A percentile compares a stretch with the other conserved stretches of the same genome.
Conservation (phyloP, 441 rosid species). For the Erysimum pusillum region DNA sequence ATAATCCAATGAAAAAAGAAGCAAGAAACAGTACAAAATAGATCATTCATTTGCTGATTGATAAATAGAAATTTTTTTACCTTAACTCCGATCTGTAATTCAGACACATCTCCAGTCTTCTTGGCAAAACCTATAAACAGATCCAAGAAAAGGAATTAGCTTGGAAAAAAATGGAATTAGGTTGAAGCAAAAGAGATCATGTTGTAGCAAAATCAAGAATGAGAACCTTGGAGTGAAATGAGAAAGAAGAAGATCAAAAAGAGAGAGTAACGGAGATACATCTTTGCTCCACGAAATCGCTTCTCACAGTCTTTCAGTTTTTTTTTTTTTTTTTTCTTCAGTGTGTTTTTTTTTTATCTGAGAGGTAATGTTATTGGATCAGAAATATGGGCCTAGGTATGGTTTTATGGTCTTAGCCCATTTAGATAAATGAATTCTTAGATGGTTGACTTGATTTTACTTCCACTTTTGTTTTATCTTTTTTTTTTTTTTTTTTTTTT, state of each 20-base stretch:
- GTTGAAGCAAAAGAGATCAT: slow-evolving; percentile 5
- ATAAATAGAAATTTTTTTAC: slow-evolving; percentile 45
- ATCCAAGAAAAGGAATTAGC: slow-evolving; percentile 5
- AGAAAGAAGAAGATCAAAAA: slow-evolving; percentile 32
- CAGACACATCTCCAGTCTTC: slow-evolving; percentile 78
- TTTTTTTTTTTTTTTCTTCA: not conserved
- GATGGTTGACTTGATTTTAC: no score
- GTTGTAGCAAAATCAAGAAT: not conserved
- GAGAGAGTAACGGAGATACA: slow-evolving; percentile 40
- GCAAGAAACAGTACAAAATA: not conserved
- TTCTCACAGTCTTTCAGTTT: not conserved
- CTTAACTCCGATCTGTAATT: slow-evolving; percentile 94
- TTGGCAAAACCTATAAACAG: slow-evolving; percentile 62
- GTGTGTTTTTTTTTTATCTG: not conserved
- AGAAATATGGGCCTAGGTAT: not conserved
- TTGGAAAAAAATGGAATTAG: not conserved
- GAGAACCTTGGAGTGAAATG: slow-evolving; percentile 38
- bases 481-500: no score
- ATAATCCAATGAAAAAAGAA: not conserved
- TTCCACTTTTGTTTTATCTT: no score
- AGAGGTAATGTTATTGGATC: not conserved
- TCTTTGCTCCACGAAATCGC: slow-evolving; percentile 24
- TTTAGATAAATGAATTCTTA: not conserved
- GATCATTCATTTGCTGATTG: not conserved
- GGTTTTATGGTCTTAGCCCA: not conserved